Evolutionary conservation across 129 eudicot species (phyloP), one percentile per base, ranked within the genome.

Genomic region (Centella asiatica): DNA sequence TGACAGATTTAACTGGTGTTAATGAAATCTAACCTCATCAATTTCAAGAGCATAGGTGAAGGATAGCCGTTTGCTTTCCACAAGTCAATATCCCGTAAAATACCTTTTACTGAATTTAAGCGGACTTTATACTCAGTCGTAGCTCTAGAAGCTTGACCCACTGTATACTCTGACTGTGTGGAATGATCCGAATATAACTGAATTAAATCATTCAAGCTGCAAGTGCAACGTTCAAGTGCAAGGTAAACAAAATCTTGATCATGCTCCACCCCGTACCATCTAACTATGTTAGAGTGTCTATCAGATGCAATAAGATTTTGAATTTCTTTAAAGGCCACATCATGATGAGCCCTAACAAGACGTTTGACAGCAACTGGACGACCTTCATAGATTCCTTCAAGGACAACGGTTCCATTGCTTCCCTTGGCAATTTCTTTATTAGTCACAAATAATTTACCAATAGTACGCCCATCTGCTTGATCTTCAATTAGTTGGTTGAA

Each of bases 321-420:
- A 62, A 93, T 87, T 69, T 93, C 99, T 70, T 93, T 93, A 36
- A 80, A 68, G 31, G 99, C 99, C 57, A 93, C 81, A 45, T 87
- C 88, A 68, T 93, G 94, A 68, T 87, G 87, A 37, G 99, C 86
- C 67, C 83, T 78, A 54, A 93, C 99, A 66, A 93, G 82, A 22
- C 99, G 96, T 76, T 93, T 93, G 63, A 93, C 96, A 32, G 99
- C 99, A 40, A 87, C 99, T 33, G 79, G 83, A 31, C 99, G 94
- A 53, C 99, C 95, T 66, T 85, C 96, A 53, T 93, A 82, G 20
- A 72, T 76, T 64, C 99, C 99, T 72, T 93, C 99, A 27, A 87
- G 87, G 23, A 93, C 90, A 69, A 93, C 65, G 2, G 99, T 93
- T 25, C 99, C 99, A 27, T 93, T 87, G 60, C 99, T 93, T 51